phyloP scores from a whole-genome alignment of 1,139 yeast species.

The Blastobotrys petasosporus region DNA sequence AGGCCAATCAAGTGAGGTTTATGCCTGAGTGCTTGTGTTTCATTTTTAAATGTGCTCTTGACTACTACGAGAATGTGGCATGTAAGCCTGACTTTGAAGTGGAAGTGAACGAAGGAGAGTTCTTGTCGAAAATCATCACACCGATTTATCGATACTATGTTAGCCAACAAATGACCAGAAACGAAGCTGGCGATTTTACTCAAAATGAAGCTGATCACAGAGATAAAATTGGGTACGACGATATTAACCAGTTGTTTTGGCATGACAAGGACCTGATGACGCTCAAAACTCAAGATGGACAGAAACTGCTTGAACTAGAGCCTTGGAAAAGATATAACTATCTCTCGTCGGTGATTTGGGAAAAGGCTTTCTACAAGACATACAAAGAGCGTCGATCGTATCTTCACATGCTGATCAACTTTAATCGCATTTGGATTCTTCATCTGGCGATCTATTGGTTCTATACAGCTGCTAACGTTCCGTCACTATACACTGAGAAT shows the following conservation, averaged over 20 bases:
- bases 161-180: slow-evolving; percentile 20
- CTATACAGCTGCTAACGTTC: slow-evolving; percentile 71
- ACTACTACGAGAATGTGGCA: slow-evolving; percentile 45
- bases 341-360: slow-evolving; percentile 56
- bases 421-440: slow-evolving; percentile 77
- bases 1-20: slow-evolving; percentile 74
- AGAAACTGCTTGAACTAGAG: slow-evolving; percentile 41
- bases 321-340: slow-evolving; percentile 42
- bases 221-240: slow-evolving; percentile 75
- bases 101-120: slow-evolving; percentile 31
- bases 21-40: slow-evolving; percentile 85
- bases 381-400: slow-evolving; percentile 70
- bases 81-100: background rate
- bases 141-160: slow-evolving; percentile 65
- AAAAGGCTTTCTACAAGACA: slow-evolving; percentile 60
- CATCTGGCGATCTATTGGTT: slow-evolving; percentile 78
- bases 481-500: slow-evolving; percentile 62
- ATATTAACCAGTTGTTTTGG: slow-evolving; percentile 83
- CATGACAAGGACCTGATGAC: slow-evolving; percentile 54
- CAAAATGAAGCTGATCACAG: slow-evolving; percentile 61
- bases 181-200: slow-evolving; percentile 36
- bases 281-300: slow-evolving; percentile 41
- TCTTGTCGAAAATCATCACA: slow-evolving; percentile 62
- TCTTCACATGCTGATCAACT: slow-evolving; percentile 71
- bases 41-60: slow-evolving; percentile 70